Evolutionary conservation across 2,329 filamentous ascomycete genomes (phyloP), one percentile per base, ranked within the genome.

Genomic region (Colletotrichum trifolii): DNA sequence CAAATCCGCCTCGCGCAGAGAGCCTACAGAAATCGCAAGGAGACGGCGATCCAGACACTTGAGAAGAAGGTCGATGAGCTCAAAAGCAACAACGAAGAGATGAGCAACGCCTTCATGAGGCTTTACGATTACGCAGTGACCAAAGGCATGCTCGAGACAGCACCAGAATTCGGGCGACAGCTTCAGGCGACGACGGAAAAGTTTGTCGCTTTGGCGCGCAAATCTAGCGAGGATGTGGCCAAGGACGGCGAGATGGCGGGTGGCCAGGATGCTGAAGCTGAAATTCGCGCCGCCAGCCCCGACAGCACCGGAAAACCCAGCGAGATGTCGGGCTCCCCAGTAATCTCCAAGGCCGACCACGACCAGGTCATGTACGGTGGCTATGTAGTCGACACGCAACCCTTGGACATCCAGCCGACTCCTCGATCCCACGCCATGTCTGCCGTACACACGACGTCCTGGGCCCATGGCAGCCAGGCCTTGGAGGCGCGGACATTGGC

Each of bases 1-100:
- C 94, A 97, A 74, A 96, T 97, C 68, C 89, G 94, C 33, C 85
- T 95, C 59, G 94, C 94, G 2, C 94, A 97, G 75, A 84, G 93
- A 69, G 93, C 93, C 1, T 97, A 97, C 73, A 88, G 94, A 13
- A 88, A 91, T 72, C 89, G 94, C 55, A 97, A 97, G 77, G 94
- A 97, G 73, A 90, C 86, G 25, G 91, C 91, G 6, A 95, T 97
- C 60, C 85, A 87, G 35, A 87, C 87, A 1, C 82, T 97, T 10
- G 90, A 93, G 73, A 84, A 87, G 58, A 85, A 89, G 66, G 91
- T 95, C 34, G 81, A 88, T 58, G 83, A 87, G 33, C 84, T 96
- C n/a, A 86, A 90, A 64, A 82, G 84, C 12, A 87, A 85, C 25
- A 90, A 94, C 66, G 85, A 91, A 60, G 86, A 91, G 70, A 93